Percentiles rank a stretch among this genome's conserved stretches.
Evolutionary conservation across 225 moss, liverwort and hornwort species (phyloP).

Genomic region (Neckera pumila): DNA sequence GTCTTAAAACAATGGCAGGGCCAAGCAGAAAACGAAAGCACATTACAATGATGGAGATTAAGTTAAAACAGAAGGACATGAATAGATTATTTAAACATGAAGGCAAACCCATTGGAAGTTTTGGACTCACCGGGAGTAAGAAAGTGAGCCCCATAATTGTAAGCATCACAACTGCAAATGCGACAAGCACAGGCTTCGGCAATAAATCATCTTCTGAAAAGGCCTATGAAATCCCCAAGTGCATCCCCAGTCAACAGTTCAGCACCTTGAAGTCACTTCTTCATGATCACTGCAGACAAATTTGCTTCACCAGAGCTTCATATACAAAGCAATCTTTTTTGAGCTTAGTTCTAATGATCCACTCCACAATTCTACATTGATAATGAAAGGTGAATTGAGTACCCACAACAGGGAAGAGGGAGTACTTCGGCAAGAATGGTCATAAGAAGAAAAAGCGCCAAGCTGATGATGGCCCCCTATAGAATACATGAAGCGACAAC

Average conservation of each 20-base stretch:
- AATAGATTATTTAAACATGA: background rate
- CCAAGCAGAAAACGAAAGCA: background rate
- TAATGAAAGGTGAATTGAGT: background rate
- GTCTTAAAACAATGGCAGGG: background rate
- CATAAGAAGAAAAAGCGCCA: slow-evolving; percentile 66
- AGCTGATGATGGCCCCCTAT: slow-evolving; percentile 57
- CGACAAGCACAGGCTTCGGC: slow-evolving; percentile 39
- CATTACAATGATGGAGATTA: background rate
- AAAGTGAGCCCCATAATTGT: slow-evolving; percentile 31
- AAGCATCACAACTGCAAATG: slow-evolving; percentile 69
- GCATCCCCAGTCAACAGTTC: background rate
- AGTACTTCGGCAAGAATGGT: slow-evolving; percentile 62
- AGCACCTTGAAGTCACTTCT: background rate
- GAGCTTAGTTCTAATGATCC: background rate
- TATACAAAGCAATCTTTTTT: background rate
- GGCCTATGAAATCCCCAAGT: background rate
- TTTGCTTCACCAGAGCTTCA: background rate
- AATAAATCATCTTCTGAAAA: slow-evolving; percentile 9
- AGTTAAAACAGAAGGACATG: background rate
- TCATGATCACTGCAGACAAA: background rate
- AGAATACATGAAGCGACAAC: background rate
- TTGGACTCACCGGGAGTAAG: slow-evolving; percentile 29
- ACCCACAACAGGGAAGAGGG: background rate
- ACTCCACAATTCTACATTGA: background rate
- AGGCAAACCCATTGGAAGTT: background rate